Conservation (phyloP, 2,329 filamentous ascomycete genomes). For the Penicillium sp. region DNA sequence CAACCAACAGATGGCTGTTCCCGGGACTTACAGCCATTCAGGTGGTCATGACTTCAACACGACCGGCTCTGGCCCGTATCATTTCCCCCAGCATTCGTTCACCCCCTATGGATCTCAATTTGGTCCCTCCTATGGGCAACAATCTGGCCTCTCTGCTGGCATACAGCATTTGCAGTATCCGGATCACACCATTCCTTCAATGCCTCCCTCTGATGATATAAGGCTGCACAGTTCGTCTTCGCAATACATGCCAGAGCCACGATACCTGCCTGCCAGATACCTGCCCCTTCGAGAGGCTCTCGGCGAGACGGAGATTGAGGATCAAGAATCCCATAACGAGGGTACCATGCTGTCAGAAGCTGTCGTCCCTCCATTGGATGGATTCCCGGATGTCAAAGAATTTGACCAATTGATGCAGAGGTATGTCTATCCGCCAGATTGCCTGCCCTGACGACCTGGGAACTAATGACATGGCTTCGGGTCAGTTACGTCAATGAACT, state of each 20-base stretch:
- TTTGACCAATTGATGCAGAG: slow-evolving; percentile 49
- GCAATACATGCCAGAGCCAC: slow-evolving; percentile 34
- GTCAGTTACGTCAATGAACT: slow-evolving; percentile 51
- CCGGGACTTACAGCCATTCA: slow-evolving; percentile 32
- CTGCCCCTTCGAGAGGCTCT: slow-evolving; percentile 37
- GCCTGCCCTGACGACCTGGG: not conserved
- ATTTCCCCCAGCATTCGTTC: slow-evolving; percentile 36
- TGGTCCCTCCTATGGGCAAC: slow-evolving; percentile 37
- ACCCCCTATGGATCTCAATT: slow-evolving; percentile 40
- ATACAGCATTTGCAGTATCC: slow-evolving; percentile 35
- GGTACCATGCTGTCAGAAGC: slow-evolving; percentile 47
- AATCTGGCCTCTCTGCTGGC: slow-evolving; percentile 30
- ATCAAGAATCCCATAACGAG: slow-evolving; percentile 47
- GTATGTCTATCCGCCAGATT: slow-evolving; percentile 24
- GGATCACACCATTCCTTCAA: slow-evolving; percentile 33
- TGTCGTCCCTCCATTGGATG: slow-evolving; percentile 43
- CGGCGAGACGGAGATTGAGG: slow-evolving; percentile 42
- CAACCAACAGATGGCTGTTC: slow-evolving; percentile 34
- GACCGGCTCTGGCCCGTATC: slow-evolving; percentile 32
- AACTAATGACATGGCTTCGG: not conserved
- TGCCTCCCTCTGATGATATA: slow-evolving; percentile 35
- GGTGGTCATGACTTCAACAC: slow-evolving; percentile 33
- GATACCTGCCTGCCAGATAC: slow-evolving; percentile 36
- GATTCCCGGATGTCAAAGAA: slow-evolving; percentile 48
- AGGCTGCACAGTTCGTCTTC: slow-evolving; percentile 34